A percentile compares a stretch with the other conserved stretches of the same genome.
Evolutionary conservation across 345 rosid species (phyloP).

Genomic region (Syzygium oleosum): DNA sequence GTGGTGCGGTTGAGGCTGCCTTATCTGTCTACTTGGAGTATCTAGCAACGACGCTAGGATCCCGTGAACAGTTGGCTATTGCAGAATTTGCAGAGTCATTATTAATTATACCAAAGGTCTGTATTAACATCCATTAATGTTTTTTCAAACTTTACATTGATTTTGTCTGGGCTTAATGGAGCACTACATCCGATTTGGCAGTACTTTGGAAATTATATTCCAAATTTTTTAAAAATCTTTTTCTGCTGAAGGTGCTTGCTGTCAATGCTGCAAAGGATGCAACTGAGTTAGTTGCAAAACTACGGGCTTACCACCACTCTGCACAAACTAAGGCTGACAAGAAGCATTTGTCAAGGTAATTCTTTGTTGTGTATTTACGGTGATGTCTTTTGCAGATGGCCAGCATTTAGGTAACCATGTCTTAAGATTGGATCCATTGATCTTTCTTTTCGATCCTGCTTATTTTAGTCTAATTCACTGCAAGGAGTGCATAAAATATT

Average conservation of each 20-base stretch:
- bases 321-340: slow-evolving; percentile 97
- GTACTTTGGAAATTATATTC: neutral
- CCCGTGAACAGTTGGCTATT: slow-evolving; percentile 89
- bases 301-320: slow-evolving; percentile 88
- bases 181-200: neutral
- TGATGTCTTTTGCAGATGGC: neutral
- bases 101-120: slow-evolving; percentile 81
- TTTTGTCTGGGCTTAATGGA: neutral
- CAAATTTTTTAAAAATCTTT: neutral
- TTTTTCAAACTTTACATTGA: neutral
- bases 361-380: neutral
- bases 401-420: neutral
- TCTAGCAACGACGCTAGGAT: slow-evolving; percentile 88
- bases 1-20: slow-evolving; percentile 97
- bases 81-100: slow-evolving; percentile 96
- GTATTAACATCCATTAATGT: neutral
- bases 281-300: slow-evolving; percentile 86
- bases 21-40: slow-evolving; percentile 85
- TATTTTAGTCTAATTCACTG: neutral
- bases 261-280: slow-evolving; percentile 98
- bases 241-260: slow-evolving; percentile 63
- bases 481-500: neutral
- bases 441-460: neutral
- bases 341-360: slow-evolving; percentile 79
- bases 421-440: neutral